Evolutionary conservation across 257 asterid genomes (phyloP), one percentile per base, ranked within the genome.

Genomic region (Solanum appendiculatum): DNA sequence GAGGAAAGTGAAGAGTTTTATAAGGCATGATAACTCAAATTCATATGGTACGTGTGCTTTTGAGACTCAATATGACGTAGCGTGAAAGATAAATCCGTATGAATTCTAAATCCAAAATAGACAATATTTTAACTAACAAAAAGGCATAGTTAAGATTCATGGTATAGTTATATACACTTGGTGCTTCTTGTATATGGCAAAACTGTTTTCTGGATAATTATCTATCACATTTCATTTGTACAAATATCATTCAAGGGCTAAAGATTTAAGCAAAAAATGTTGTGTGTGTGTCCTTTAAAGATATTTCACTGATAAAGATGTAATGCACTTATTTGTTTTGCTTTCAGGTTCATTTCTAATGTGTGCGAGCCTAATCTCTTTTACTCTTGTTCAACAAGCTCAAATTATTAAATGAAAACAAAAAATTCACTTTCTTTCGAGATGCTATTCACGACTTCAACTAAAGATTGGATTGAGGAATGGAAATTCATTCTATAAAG

Each of bases 21-120:
- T 21, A 9, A 73, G 31, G 7, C 5, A 36, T 5, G 21, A 20
- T 5, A 10, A 20, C 15, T 73, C 29, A 36, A 36, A 2, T 21
- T 73, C 5, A 5, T 11, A 36, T 21, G 18, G 0, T 36, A 36
- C 5, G 1, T 2, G 9, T 1, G 29, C 46, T 10, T 36, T 20
- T 72, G 0, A 36, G 31, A 0, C 5, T 36, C 3, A 10, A 73
- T 36, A 21, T 18, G 27, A 23, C 0, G 0, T 21, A 56, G 27
- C 8, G 13, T 9, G 0, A 20, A 56, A 56, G 64, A 56, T 56
- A 20, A 56, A 56, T 56, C 0, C 6, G 5, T 7, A 20, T 23
- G n/a, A 18, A 54, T 54, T 54, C n/a, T 54, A 54, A 54, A 20
- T 5, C 11, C 25, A 20, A 54, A 18, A 54, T 20, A 54, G 63